Percentiles rank a stretch among this genome's conserved stretches.
Conservation (phyloP, 306 rosid species). For the Cucurbita ficifolia region DNA sequence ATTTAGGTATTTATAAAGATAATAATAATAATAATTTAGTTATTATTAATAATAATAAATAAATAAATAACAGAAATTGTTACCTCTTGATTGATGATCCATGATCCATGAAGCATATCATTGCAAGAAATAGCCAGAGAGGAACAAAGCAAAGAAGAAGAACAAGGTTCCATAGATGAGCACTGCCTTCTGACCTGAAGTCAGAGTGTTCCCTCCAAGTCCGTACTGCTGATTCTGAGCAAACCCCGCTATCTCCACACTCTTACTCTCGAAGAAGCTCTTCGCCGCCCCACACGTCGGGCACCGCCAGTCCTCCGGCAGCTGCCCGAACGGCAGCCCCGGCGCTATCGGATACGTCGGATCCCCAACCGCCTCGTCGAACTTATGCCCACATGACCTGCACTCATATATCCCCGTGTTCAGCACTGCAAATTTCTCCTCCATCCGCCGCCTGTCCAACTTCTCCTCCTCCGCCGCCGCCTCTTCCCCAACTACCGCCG, state of each 20-base stretch:
- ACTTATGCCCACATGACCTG: conserved; percentile 86
- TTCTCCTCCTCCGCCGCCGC: neutral
- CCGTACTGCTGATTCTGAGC: conserved; percentile 96
- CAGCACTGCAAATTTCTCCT: conserved; percentile 83
- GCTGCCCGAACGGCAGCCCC: conserved; percentile 55
- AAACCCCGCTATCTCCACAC: conserved; percentile 87
- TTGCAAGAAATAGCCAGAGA: conserved; percentile 80
- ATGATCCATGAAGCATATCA: conserved; percentile 12
- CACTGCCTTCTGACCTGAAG: conserved; percentile 79
- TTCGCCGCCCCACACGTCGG: conserved; percentile 90
- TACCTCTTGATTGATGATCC: neutral
- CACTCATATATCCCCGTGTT: conserved; percentile 86
- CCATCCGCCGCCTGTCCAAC: conserved; percentile 47
- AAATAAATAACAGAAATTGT: neutral
- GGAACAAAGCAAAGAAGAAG: conserved; percentile 62
- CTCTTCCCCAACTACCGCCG: too few species aligned
- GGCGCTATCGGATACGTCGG: conserved; percentile 78
- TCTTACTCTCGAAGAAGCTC: conserved; percentile 75
- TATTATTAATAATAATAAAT: too few species aligned
- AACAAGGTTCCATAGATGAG: conserved; percentile 69
- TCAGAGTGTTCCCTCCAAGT: conserved; percentile 68
- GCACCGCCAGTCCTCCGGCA: conserved; percentile 90
- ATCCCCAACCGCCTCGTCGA: conserved; percentile 73
- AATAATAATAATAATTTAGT: too few species aligned
- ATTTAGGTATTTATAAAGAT: too few species aligned